phyloP scores from a whole-genome alignment of 2,329 filamentous ascomycete genomes.

The Chaetomium olivaceum region DNA sequence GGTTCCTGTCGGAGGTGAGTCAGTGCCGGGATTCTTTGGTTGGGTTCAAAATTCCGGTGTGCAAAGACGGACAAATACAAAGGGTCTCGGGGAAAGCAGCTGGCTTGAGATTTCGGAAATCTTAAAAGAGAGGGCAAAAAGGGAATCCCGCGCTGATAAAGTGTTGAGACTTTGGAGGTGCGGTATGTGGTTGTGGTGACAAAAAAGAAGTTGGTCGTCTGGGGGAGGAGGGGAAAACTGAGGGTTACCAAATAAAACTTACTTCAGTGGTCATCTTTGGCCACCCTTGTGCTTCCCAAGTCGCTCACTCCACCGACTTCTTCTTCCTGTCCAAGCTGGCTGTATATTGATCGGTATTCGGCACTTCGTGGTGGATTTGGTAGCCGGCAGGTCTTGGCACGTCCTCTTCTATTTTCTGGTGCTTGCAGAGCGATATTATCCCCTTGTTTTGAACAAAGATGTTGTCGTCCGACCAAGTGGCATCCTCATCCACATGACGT shows the following conservation, averaged over 20 bases:
- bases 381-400: constrained; percentile 1
- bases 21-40: neutral
- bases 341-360: neutral
- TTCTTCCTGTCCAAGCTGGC: constrained; percentile 1
- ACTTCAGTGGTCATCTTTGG: constrained; percentile 40
- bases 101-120: constrained; percentile 4
- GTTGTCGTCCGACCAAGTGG: constrained; percentile 13
- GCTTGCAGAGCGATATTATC: constrained; percentile 9
- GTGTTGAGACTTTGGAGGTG: constrained; percentile 26
- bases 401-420: constrained; percentile 5
- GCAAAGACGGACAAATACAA: constrained; percentile 12
- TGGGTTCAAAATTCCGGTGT: constrained; percentile 14
- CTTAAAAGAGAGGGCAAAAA: neutral
- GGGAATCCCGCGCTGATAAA: neutral
- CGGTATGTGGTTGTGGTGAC: constrained; percentile 15
- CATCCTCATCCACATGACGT: constrained; percentile 28
- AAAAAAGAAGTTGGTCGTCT: constrained; percentile 11
- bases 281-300: constrained; percentile 22
- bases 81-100: constrained; percentile 14
- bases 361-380: neutral
- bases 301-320: constrained; percentile 28
- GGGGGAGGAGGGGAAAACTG: constrained; percentile 22
- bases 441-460: constrained; percentile 4
- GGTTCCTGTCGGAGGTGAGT: constrained; percentile 36
- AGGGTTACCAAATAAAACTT: constrained; percentile 34